Evolutionary conservation across 768 basidiomycete species (phyloP).

Genomic region (Kondoa subrosea): DNA sequence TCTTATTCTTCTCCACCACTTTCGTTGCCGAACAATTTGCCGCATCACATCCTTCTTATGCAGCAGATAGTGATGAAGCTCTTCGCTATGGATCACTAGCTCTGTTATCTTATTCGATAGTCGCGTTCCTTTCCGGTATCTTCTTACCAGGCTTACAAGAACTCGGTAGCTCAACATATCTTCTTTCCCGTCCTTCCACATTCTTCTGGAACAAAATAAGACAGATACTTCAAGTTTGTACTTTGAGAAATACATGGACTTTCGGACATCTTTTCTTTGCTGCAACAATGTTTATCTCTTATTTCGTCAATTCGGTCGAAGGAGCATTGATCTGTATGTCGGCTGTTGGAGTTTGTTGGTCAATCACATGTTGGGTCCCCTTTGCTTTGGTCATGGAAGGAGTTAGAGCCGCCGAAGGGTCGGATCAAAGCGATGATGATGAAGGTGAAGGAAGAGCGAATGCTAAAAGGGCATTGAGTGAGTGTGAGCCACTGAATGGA

Average conservation of each 20-base stretch:
- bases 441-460: constrained; percentile 10
- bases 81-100: constrained; percentile 71
- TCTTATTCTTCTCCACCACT: constrained; percentile 19
- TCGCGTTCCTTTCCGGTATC: constrained; percentile 52
- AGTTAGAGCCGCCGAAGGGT: constrained; percentile 12
- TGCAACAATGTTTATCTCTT: constrained; percentile 49
- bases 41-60: constrained; percentile 14
- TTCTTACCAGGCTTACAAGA: constrained; percentile 47
- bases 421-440: constrained; percentile 6
- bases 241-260: constrained; percentile 39
- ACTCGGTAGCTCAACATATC: constrained; percentile 9
- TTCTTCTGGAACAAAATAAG: constrained; percentile 8
- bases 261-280: constrained; percentile 58
- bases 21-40: constrained; percentile 22
- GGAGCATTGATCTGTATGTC: constrained; percentile 58
- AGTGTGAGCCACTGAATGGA: constrained; percentile 25
- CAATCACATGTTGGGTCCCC: constrained; percentile 67
- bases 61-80: constrained; percentile 42
- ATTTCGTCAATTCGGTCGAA: constrained; percentile 45
- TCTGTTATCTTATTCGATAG: constrained; percentile 55
- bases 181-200: constrained; percentile 12
- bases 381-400: constrained; percentile 23
- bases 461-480: constrained; percentile 18
- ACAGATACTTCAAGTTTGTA: constrained; percentile 9
- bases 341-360: constrained; percentile 78